These are phyloP conservation scores for Torulaspora delbrueckii DNA, from an alignment of 805 yeast genomes.

Conservation along the genomic window DNA sequence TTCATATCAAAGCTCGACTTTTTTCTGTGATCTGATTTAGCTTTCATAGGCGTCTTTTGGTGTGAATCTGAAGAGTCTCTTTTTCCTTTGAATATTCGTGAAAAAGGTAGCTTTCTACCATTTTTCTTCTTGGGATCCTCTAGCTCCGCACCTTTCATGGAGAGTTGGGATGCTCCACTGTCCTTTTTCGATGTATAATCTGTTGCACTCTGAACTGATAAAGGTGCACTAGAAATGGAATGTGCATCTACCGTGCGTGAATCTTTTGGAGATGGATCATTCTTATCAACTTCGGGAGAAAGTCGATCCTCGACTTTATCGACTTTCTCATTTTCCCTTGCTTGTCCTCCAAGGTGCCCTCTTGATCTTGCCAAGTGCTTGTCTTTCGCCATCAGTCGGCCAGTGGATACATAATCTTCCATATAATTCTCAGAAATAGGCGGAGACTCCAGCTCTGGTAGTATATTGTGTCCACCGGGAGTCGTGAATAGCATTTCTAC, in stretches of 20 bases:
- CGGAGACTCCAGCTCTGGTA: slow-evolving; percentile 28
- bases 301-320: background rate
- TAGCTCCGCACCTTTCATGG: background rate
- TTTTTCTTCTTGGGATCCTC: slow-evolving; percentile 13
- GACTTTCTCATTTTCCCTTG: background rate
- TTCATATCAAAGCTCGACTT: slow-evolving; percentile 24
- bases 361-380: background rate
- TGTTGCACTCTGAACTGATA: background rate
- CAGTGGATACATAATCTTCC: slow-evolving; percentile 14
- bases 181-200: background rate
- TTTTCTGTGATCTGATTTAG: slow-evolving; percentile 1
- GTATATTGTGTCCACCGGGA: slow-evolving; percentile 20
- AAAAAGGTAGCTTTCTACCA: slow-evolving; percentile 21
- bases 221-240: background rate
- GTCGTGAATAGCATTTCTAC: slow-evolving; percentile 18
- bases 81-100: slow-evolving; percentile 25
- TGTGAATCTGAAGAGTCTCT: slow-evolving; percentile 10
- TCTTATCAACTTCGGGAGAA: background rate
- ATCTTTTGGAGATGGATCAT: background rate
- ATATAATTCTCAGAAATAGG: slow-evolving; percentile 26
- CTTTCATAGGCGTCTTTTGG: slow-evolving; percentile 6
- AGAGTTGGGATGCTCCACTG: background rate
- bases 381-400: slow-evolving; percentile 4
- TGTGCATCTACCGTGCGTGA: background rate
- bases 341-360: background rate